These are phyloP conservation scores for Cordyceps farinosa DNA, from an alignment of 2,329 filamentous ascomycete genomes.

Conservation along the genomic window DNA sequence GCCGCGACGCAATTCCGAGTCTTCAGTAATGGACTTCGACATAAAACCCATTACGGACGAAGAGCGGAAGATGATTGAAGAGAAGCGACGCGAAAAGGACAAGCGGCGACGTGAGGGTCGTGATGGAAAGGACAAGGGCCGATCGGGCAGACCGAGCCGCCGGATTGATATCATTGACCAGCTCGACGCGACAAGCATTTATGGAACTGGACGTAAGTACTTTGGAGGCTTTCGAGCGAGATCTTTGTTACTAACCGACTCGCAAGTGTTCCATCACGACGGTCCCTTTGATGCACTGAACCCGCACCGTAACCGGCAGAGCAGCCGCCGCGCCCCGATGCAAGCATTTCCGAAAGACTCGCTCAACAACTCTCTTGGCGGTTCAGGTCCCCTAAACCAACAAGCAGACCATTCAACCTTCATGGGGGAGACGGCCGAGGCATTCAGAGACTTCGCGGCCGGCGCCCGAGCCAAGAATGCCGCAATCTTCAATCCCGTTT, in stretches of 20 bases:
- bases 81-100: conserved; percentile 19
- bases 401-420: conserved; percentile 84
- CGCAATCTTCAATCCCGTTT: conserved; percentile 64
- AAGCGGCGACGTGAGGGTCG: conserved; percentile 41
- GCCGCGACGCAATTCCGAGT: conserved; percentile 73
- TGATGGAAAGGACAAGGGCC: conserved; percentile 43
- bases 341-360: conserved; percentile 92
- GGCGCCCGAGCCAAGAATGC: conserved; percentile 32
- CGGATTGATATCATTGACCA: conserved; percentile 91
- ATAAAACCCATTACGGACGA: conserved; percentile 59
- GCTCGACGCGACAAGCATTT: conserved; percentile 92
- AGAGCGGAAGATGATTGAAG: conserved; percentile 36
- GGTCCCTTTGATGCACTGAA: conserved; percentile 96
- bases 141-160: conserved; percentile 44
- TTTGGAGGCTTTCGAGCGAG: not conserved
- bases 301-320: conserved; percentile 85
- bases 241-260: conserved; percentile 14
- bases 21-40: conserved; percentile 60
- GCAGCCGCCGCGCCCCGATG: conserved; percentile 83
- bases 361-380: conserved; percentile 86
- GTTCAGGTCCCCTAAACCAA: conserved; percentile 76
- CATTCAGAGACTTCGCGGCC: conserved; percentile 75
- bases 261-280: conserved; percentile 89
- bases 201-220: conserved; percentile 79
- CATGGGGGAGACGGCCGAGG: conserved; percentile 79